Conservation (phyloP, 2,329 filamentous ascomycete genomes). For the Aureobasidium leucospermi region DNA sequence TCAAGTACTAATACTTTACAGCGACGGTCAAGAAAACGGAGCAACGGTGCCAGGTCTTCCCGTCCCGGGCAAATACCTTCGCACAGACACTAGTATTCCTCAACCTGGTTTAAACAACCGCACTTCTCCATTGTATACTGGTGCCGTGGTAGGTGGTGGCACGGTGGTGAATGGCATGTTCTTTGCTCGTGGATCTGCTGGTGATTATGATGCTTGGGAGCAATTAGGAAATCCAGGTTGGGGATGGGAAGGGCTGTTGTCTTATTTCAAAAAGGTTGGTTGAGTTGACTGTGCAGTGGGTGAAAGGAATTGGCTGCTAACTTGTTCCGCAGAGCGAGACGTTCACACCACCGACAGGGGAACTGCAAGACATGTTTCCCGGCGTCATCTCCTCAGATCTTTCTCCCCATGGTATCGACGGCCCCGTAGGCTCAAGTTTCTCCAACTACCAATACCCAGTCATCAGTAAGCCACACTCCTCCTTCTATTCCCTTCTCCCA, state of each 20-base stretch:
- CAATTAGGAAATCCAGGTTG: slow-evolving; percentile 4
- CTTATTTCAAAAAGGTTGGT: slow-evolving; percentile 20
- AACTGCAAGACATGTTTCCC: not conserved
- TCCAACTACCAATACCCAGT: slow-evolving; percentile 20
- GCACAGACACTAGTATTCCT: slow-evolving; percentile 7
- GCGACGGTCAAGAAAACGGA: slow-evolving; percentile 14
- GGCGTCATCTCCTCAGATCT: slow-evolving; percentile 12
- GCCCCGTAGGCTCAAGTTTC: slow-evolving; percentile 18
- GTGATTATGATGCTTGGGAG: slow-evolving; percentile 11
- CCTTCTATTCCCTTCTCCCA: not conserved
- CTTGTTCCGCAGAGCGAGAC: slow-evolving; percentile 21
- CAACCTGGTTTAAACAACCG: slow-evolving; percentile 4
- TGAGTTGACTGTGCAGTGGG: not conserved
- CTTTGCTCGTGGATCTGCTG: slow-evolving; percentile 11
- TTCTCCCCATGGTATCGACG: slow-evolving; percentile 16
- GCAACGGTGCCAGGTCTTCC: slow-evolving; percentile 11
- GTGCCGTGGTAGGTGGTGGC: slow-evolving; percentile 3
- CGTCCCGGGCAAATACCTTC: slow-evolving; percentile 1
- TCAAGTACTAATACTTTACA: not conserved
- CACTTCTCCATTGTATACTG: not conserved
- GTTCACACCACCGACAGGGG: slow-evolving; percentile 17
- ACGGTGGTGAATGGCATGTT: slow-evolving; percentile 12
- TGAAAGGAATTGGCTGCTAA: slow-evolving; percentile 1
- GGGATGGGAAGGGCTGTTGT: slow-evolving; percentile 11
- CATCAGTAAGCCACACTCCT: slow-evolving; percentile 14